phyloP scores from a whole-genome alignment of 2,329 filamentous ascomycete genomes.

The Fusarium graminum region DNA sequence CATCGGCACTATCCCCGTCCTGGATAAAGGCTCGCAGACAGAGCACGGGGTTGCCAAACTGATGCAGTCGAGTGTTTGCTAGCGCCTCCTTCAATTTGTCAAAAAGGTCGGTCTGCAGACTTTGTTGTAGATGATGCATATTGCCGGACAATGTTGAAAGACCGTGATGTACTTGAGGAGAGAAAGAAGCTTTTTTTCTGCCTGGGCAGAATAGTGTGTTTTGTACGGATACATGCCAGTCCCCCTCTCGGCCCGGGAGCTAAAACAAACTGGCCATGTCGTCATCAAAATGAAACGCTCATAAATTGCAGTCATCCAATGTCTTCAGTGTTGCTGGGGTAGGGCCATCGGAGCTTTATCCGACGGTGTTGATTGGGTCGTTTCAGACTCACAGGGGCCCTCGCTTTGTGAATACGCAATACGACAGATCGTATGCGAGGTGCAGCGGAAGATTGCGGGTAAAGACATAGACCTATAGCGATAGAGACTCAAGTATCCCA shows the following conservation, averaged over 20 bases:
- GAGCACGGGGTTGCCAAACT: background rate
- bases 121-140: background rate
- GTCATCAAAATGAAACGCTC: background rate
- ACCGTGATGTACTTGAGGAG: background rate
- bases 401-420: too few relatives aligned
- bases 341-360: too few relatives aligned
- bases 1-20: conserved; percentile 5
- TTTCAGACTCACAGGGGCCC: too few relatives aligned
- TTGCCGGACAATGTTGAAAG: too few relatives aligned
- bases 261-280: background rate
- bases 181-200: background rate
- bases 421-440: too few relatives aligned
- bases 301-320: too few relatives aligned
- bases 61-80: background rate
- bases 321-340: too few relatives aligned
- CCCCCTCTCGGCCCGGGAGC: background rate
- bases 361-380: too few relatives aligned
- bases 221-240: background rate
- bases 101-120: background rate
- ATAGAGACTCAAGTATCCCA: too few relatives aligned
- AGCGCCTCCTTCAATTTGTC: background rate
- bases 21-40: background rate
- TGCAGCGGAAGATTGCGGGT: too few relatives aligned
- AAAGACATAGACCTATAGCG: too few relatives aligned
- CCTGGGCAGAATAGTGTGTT: background rate